phyloP scores from a whole-genome alignment of 139 green algal species.

The Micractinium conductrix region DNA sequence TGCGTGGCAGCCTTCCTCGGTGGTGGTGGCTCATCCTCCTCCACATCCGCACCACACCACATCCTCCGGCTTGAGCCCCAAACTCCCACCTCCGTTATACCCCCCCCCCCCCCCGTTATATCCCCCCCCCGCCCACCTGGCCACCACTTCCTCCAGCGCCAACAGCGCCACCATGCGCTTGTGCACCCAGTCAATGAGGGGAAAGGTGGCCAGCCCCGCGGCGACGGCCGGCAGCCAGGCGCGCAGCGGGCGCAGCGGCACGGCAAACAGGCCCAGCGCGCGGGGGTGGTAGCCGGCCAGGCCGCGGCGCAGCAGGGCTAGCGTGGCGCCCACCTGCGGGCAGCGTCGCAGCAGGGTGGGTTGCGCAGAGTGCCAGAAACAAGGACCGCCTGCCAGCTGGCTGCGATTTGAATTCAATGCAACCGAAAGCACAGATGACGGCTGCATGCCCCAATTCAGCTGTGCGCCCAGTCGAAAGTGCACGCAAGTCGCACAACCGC shows the following conservation, averaged over 20 bases:
- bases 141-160: neutral
- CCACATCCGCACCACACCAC: too few relatives aligned
- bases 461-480: too few relatives aligned
- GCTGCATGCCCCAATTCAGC: too few relatives aligned
- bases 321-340: constrained; percentile 70
- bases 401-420: too few relatives aligned
- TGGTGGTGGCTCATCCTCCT: too few relatives aligned
- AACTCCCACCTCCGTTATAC: neutral
- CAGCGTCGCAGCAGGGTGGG: too few relatives aligned
- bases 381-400: too few relatives aligned
- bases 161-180: constrained; percentile 20
- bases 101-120: constrained; percentile 30
- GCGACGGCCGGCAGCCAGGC: constrained; percentile 42
- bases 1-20: too few relatives aligned
- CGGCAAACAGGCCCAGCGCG: constrained; percentile 48
- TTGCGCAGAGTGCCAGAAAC: too few relatives aligned
- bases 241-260: constrained; percentile 24
- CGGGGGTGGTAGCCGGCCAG: constrained; percentile 65
- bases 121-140: neutral
- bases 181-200: constrained; percentile 41
- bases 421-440: too few relatives aligned
- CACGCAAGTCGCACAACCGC: too few relatives aligned
- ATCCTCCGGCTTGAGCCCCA: too few relatives aligned
- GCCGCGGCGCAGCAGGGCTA: constrained; percentile 73
- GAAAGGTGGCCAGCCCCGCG: constrained; percentile 46